Evolutionary conservation across 352 stramenopile species (phyloP).

Genomic region (Phytopythium helicoides): DNA sequence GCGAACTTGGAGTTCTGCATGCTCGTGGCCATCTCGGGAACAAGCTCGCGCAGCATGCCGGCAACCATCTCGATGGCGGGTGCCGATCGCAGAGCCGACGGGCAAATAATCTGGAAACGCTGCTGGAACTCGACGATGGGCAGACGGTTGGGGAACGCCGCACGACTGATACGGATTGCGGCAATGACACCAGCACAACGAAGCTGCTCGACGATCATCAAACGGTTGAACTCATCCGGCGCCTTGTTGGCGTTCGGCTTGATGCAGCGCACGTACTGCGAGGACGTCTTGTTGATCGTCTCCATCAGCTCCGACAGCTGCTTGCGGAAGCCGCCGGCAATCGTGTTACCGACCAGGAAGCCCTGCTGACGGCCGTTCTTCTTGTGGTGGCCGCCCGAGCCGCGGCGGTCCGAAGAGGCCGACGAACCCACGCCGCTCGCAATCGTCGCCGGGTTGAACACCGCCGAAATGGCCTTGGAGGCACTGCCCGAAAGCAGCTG

Average conservation of each 20-base stretch:
- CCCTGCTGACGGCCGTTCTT: conserved; percentile 24
- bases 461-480: conserved; percentile 46
- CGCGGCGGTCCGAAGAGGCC: no score
- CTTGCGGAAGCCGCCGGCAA: conserved; percentile 82
- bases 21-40: no score
- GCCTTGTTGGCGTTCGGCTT: conserved; percentile 83
- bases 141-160: conserved; percentile 73
- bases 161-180: conserved; percentile 73
- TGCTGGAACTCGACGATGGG: conserved; percentile 71
- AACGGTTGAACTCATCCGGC: conserved; percentile 47
- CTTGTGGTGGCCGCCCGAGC: no score
- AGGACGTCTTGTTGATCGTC: conserved; percentile 70
- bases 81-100: conserved; percentile 31
- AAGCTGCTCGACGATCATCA: conserved; percentile 79
- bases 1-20: no score
- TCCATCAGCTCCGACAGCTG: conserved; percentile 68
- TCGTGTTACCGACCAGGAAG: conserved; percentile 37
- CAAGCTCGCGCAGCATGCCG: conserved; percentile 60
- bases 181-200: conserved; percentile 81
- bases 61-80: conserved; percentile 28
- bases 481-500: conserved; percentile 58
- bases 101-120: conserved; percentile 73
- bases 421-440: conserved; percentile 14
- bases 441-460: conserved; percentile 38
- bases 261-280: conserved; percentile 85